phyloP scores from a whole-genome alignment of 2,329 filamentous ascomycete genomes.

The Xylariaceae sp. region DNA sequence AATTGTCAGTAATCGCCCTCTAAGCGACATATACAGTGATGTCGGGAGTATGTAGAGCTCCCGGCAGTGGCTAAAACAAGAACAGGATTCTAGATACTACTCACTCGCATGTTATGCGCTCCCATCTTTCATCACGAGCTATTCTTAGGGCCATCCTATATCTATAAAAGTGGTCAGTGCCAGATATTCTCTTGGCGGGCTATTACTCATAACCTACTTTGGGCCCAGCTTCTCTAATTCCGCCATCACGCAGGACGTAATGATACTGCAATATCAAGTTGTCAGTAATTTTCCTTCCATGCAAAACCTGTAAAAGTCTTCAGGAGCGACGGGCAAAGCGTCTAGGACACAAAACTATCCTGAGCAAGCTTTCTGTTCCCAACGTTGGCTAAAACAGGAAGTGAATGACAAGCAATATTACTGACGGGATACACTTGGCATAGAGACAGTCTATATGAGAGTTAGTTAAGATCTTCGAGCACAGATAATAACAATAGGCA shows the following conservation, averaged over 20 bases:
- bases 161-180: constrained; percentile 8
- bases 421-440: constrained; percentile 79
- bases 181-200: not conserved
- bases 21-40: too few relatives aligned
- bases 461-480: constrained; percentile 16
- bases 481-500: not conserved
- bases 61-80: not conserved
- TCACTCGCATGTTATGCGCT: constrained; percentile 86
- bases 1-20: not conserved
- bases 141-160: constrained; percentile 53
- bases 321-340: too few relatives aligned
- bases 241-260: constrained; percentile 29
- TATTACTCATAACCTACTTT: constrained; percentile 63
- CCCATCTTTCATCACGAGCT: constrained; percentile 88
- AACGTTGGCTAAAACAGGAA: not conserved
- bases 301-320: too few relatives aligned
- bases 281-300: constrained; percentile 5
- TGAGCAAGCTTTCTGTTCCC: not conserved
- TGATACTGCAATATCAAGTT: constrained; percentile 21
- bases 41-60: not conserved
- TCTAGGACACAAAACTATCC: not conserved
- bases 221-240: constrained; percentile 86
- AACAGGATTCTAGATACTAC: constrained; percentile 56
- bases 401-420: constrained; percentile 52
- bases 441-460: constrained; percentile 73